These are phyloP conservation scores for Saitozyma sp. DNA, from an alignment of 768 basidiomycete species.

Conservation along the genomic window DNA sequence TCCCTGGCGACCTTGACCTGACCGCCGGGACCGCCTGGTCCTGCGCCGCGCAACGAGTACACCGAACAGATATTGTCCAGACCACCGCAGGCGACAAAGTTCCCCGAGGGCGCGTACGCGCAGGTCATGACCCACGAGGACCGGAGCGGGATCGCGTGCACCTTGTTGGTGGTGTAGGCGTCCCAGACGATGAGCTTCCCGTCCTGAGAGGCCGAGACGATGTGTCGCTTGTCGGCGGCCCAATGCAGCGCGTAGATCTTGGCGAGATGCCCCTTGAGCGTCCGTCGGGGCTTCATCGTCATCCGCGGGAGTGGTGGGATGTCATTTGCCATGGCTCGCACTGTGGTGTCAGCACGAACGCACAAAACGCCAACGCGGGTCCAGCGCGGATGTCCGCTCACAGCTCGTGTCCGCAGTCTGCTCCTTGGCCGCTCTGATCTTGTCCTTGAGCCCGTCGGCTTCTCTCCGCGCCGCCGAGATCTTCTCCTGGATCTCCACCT, in stretches of 20 bases:
- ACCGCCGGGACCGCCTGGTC: slow-evolving; percentile 56
- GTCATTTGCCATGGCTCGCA: slow-evolving; percentile 97
- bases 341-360: slow-evolving; percentile 55
- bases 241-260: slow-evolving; percentile 99
- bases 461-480: slow-evolving; percentile 96
- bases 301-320: slow-evolving; percentile 94
- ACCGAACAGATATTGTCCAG: slow-evolving; percentile 99
- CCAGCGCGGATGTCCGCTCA: slow-evolving; percentile 57
- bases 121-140: slow-evolving; percentile 99
- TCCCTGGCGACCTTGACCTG: slow-evolving; percentile 85
- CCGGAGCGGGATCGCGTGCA: slow-evolving; percentile 95
- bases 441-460: slow-evolving; percentile 96
- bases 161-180: slow-evolving; percentile 99
- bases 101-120: slow-evolving; percentile 94
- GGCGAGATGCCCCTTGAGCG: slow-evolving; percentile 93
- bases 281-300: slow-evolving; percentile 92
- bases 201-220: slow-evolving; percentile 99
- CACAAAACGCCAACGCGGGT: background rate
- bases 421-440: slow-evolving; percentile 94
- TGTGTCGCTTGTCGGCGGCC: slow-evolving; percentile 93
- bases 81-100: slow-evolving; percentile 97
- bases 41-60: slow-evolving; percentile 78
- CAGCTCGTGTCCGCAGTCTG: slow-evolving; percentile 96
- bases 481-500: slow-evolving; percentile 53
- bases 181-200: slow-evolving; percentile 99